Conservation (phyloP, 805 yeast species). For the Aciculoconidium aculeatum region DNA sequence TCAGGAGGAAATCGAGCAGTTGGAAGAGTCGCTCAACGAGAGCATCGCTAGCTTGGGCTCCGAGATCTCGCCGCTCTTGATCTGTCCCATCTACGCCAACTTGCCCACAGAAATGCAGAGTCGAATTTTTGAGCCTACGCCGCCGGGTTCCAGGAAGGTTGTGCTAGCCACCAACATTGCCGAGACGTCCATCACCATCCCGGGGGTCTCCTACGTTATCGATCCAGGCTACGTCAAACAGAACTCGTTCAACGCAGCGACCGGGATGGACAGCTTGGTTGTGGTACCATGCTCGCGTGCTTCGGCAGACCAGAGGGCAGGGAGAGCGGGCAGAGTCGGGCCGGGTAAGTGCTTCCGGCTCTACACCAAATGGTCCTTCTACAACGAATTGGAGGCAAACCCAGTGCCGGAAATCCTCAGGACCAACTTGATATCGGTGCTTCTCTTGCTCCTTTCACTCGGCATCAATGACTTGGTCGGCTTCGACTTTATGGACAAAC, state of each 20-base stretch:
- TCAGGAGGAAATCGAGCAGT: conserved; percentile 88
- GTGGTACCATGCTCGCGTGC: conserved; percentile 42
- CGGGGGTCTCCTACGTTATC: conserved; percentile 37
- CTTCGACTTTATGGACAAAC: conserved; percentile 91
- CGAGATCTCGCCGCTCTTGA: conserved; percentile 53
- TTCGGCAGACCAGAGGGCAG: conserved; percentile 42
- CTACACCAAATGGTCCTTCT: conserved; percentile 77
- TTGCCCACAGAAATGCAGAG: conserved; percentile 81
- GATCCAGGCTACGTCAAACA: conserved; percentile 44
- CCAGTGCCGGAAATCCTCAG: conserved; percentile 92
- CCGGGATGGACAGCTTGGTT: conserved; percentile 42
- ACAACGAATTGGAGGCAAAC: conserved; percentile 67
- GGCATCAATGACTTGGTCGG: conserved; percentile 78
- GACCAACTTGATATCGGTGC: conserved; percentile 71
- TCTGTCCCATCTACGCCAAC: conserved; percentile 89
- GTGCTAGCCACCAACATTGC: conserved; percentile 93
- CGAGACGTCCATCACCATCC: conserved; percentile 42
- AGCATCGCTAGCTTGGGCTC: conserved; percentile 58
- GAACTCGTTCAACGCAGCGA: conserved; percentile 34
- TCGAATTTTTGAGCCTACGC: conserved; percentile 82
- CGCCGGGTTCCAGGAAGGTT: conserved; percentile 71
- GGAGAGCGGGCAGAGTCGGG: conserved; percentile 44
- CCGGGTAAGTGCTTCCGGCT: conserved; percentile 60
- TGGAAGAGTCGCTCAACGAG: conserved; percentile 67
- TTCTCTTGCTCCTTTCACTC: conserved; percentile 69